phyloP scores from a whole-genome alignment of 1,284 basidiomycete species.

The Tylopilus sp. region DNA sequence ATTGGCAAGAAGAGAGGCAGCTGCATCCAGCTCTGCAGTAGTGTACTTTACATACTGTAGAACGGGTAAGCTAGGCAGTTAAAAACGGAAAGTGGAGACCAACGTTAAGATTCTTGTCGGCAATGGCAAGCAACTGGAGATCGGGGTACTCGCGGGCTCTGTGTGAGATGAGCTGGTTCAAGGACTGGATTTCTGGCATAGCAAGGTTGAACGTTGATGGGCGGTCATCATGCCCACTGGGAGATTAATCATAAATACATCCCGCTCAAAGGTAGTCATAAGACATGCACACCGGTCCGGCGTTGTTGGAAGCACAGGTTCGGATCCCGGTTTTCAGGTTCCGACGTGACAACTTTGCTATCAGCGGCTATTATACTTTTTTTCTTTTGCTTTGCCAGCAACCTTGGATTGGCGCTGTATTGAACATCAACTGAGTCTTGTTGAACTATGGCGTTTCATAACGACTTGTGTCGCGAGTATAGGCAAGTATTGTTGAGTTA shows the following conservation, averaged over 20 bases:
- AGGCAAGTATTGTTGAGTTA: no score
- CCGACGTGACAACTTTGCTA: no score
- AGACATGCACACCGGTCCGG: no score
- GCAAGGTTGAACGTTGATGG: background rate
- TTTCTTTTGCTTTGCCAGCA: no score
- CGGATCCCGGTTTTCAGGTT: no score
- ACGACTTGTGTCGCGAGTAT: no score
- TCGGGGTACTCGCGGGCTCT: slow-evolving; percentile 29
- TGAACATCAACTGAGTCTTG: no score
- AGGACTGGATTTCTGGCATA: slow-evolving; percentile 35
- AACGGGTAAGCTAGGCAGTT: background rate
- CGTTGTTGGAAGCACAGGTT: no score
- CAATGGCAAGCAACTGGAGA: slow-evolving; percentile 31
- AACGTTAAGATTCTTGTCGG: slow-evolving; percentile 32
- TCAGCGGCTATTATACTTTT: no score
- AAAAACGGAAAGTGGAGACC: background rate
- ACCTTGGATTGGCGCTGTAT: no score
- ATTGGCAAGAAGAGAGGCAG: slow-evolving; percentile 42
- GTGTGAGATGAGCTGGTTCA: slow-evolving; percentile 39
- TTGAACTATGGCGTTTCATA: no score
- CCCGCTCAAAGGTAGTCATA: no score
- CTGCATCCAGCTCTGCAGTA: slow-evolving; percentile 31
- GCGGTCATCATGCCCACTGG: background rate
- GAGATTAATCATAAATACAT: slow-evolving; percentile 7
- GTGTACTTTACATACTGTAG: slow-evolving; percentile 40